Conservation (phyloP, 2,329 filamentous ascomycete species). For the Apiospora marii region DNA sequence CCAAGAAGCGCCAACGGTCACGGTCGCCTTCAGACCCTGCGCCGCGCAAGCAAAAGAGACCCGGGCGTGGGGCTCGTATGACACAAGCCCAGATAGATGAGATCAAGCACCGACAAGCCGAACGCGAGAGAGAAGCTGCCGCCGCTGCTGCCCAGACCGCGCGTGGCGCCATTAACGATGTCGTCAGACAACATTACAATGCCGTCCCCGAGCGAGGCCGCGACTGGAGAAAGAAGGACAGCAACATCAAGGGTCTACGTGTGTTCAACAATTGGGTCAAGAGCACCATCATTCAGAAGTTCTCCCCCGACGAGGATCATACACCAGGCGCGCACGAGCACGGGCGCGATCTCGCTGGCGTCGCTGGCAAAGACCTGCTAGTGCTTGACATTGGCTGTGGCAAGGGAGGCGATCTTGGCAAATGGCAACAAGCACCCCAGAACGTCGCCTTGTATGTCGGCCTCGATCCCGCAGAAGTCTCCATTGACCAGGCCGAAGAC, state of each 20-base stretch:
- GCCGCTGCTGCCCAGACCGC: conserved; percentile 45
- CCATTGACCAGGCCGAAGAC: conserved; percentile 88
- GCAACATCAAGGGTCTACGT: conserved; percentile 91
- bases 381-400: conserved; percentile 96
- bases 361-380: conserved; percentile 68
- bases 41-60: conserved; percentile 73
- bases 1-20: conserved; percentile 65
- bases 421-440: conserved; percentile 96
- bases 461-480: conserved; percentile 90
- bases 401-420: conserved; percentile 93
- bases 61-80: conserved; percentile 72
- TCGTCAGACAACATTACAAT: conserved; percentile 95
- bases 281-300: conserved; percentile 96
- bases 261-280: conserved; percentile 99
- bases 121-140: conserved; percentile 50
- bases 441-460: conserved; percentile 93
- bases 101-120: conserved; percentile 68
- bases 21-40: conserved; percentile 50
- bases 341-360: conserved; percentile 49
- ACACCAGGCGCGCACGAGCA: conserved; percentile 65
- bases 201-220: conserved; percentile 90
- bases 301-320: conserved; percentile 82
- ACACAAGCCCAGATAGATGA: conserved; percentile 72
- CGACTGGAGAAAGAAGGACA: conserved; percentile 94
- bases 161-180: conserved; percentile 71